These are phyloP conservation scores for Malania oleifera DNA, from an alignment of 164 flowering plant species.

Conservation along the genomic window DNA sequence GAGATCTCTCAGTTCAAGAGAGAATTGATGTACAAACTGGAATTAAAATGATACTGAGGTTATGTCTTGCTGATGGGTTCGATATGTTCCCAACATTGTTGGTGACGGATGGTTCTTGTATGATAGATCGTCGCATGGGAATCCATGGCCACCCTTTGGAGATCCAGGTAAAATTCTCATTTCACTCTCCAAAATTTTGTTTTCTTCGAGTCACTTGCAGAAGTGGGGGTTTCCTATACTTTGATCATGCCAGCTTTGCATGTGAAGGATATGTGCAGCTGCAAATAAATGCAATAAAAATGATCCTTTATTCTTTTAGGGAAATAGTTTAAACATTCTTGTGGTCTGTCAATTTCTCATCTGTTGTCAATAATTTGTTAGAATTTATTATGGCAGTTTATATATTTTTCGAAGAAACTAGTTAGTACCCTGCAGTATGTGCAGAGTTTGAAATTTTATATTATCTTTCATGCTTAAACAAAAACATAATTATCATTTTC, in stretches of 20 bases:
- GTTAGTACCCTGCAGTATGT: too few species aligned
- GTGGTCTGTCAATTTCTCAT: too few species aligned
- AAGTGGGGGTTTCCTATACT: background rate
- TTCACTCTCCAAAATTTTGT: too few species aligned
- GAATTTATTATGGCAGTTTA: too few species aligned
- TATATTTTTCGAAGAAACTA: too few species aligned
- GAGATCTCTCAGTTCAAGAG: slow-evolving; percentile 52
- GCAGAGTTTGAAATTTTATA: too few species aligned
- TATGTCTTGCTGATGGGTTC: slow-evolving; percentile 62
- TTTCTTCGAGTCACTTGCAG: background rate
- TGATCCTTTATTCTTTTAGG: too few species aligned
- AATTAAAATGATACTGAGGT: slow-evolving; percentile 50
- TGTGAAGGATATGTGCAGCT: background rate
- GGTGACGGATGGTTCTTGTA: slow-evolving; percentile 65
- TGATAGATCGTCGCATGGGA: slow-evolving; percentile 69
- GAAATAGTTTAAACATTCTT: too few species aligned
- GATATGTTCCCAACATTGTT: slow-evolving; percentile 63
- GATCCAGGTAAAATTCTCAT: slow-evolving; percentile 34
- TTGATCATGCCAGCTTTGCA: background rate
- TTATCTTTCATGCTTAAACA: too few species aligned
- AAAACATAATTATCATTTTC: too few species aligned
- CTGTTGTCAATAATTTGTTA: too few species aligned
- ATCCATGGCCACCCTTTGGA: slow-evolving; percentile 68
- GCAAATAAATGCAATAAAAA: too few species aligned
- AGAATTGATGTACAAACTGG: slow-evolving; percentile 66